Percentiles rank a stretch among this genome's conserved stretches.
Conservation (phyloP, 2,329 filamentous ascomycete genomes). For the Chrysosporium queenslandicum region DNA sequence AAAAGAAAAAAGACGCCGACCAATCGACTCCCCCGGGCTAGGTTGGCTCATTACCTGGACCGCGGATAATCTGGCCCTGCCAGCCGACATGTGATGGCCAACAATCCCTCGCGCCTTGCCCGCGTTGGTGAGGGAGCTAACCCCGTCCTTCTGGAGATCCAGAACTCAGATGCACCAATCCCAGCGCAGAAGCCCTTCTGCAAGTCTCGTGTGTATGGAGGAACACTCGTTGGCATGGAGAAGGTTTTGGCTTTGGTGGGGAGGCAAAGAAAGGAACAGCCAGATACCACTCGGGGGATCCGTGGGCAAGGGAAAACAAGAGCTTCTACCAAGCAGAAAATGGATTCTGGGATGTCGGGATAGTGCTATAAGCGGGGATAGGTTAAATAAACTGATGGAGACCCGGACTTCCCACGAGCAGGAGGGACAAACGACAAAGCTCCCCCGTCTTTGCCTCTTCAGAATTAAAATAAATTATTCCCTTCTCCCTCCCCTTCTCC, state of each 20-base stretch:
- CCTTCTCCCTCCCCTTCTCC: neutral
- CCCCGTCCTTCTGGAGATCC: neutral
- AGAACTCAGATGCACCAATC: neutral
- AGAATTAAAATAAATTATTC: neutral
- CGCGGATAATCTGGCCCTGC: neutral
- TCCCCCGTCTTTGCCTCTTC: neutral
- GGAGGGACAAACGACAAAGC: neutral
- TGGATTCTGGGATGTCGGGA: neutral
- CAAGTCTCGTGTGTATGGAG: neutral
- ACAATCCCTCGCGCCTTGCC: neutral
- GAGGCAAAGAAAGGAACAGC: neutral
- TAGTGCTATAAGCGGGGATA: neutral
- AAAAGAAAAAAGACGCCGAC: neutral
- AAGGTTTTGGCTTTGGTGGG: neutral
- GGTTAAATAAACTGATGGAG: neutral
- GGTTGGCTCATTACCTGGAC: neutral
- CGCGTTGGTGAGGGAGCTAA: neutral
- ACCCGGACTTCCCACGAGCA: neutral
- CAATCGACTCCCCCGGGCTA: neutral
- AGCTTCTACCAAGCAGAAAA: neutral
- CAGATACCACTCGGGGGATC: neutral
- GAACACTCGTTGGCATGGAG: neutral
- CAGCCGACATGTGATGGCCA: constrained; percentile 1
- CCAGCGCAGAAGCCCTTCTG: neutral
- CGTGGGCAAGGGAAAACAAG: neutral